These are phyloP conservation scores for Aphanomyces stellatus DNA, from an alignment of 352 stramenopile genomes.

Conservation along the genomic window DNA sequence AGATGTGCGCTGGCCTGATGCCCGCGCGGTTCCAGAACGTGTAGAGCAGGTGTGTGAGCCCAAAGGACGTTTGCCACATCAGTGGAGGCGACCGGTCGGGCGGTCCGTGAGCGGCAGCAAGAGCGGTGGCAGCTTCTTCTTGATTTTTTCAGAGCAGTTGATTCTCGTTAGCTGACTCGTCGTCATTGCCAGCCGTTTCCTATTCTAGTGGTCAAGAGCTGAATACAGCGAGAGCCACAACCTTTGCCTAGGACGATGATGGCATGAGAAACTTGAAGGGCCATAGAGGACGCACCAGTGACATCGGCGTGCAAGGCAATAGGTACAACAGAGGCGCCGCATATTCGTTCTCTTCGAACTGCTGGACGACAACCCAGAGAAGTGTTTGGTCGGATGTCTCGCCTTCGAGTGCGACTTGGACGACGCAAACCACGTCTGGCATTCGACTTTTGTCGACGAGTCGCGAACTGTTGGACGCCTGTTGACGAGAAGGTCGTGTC, in stretches of 20 bases:
- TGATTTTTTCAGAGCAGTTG: slow-evolving; percentile 77
- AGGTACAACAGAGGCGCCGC: slow-evolving; percentile 94
- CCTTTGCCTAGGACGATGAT: slow-evolving; percentile 89
- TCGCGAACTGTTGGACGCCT: too few species aligned
- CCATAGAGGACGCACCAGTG: slow-evolving; percentile 21
- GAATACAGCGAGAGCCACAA: slow-evolving; percentile 94
- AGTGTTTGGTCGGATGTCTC: slow-evolving; percentile 97
- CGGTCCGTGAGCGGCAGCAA: slow-evolving; percentile 92
- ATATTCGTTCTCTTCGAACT: slow-evolving; percentile 99
- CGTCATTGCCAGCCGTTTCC: slow-evolving; percentile 77
- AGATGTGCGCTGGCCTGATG: slow-evolving; percentile 95
- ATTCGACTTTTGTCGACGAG: slow-evolving; percentile 79
- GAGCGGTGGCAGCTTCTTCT: slow-evolving; percentile 95
- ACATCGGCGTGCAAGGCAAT: slow-evolving; percentile 97
- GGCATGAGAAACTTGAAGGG: not conserved
- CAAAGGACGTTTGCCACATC: slow-evolving; percentile 98
- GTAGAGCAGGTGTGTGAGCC: slow-evolving; percentile 93
- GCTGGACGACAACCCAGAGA: slow-evolving; percentile 98
- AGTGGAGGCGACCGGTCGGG: slow-evolving; percentile 94
- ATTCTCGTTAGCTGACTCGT: slow-evolving; percentile 41
- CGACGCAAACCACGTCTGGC: slow-evolving; percentile 97
- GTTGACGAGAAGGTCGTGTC: too few species aligned
- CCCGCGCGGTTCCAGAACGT: slow-evolving; percentile 95
- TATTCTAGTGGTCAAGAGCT: slow-evolving; percentile 96
- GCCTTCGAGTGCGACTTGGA: slow-evolving; percentile 96